Evolutionary conservation across 1,284 basidiomycete species (phyloP), one percentile per base, ranked within the genome.

Genomic region (Coniophora puteana): DNA sequence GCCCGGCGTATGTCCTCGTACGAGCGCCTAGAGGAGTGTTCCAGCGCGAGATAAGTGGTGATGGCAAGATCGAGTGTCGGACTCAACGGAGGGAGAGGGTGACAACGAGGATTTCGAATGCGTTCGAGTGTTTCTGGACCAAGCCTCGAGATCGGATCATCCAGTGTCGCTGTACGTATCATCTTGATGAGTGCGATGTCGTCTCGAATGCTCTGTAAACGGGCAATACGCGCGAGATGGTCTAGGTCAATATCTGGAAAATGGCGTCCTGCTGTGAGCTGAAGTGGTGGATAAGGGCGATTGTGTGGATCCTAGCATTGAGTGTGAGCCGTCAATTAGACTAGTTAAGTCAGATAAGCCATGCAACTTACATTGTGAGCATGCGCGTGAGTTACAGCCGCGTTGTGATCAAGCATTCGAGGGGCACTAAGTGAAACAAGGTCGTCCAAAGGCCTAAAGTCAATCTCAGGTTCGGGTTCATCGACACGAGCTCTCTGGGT

Each of bases 101-200:
- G 13, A 39, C 18, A 18, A 14, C 0, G 0, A 31, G 14, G 31
- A 31, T 41, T 41, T 2, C 14, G 24, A 22, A 41, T 23, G 4
- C 33, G 16, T 8, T 16, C 24, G 12, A 41, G 10, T 7, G 23
- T 31, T 5, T 23, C 32, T 13, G 25, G 25, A 20, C 32, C 27
- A 8, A 41, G 23, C 25, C 29, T 41, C 12, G 29, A 11, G 5
- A 41, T 21, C 4, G 39, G 16, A 11, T 41, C 39, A 16, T 16
- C 32, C 20, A 31, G 7, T 5, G 31, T 22, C 6, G 22, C 39
- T 11, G 8, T 22, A 4, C 22, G 8, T 10, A 40, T 13, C 16
- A 20, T 11, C n/a, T 11, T 8, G 18, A 40, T 35, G 17, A 36
- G 34, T 3, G 21, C 31, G 23, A 40, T 16, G 6, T 29, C 14